Evolutionary conservation across 768 basidiomycete species (phyloP).

Genomic region (Mycena belliarum): DNA sequence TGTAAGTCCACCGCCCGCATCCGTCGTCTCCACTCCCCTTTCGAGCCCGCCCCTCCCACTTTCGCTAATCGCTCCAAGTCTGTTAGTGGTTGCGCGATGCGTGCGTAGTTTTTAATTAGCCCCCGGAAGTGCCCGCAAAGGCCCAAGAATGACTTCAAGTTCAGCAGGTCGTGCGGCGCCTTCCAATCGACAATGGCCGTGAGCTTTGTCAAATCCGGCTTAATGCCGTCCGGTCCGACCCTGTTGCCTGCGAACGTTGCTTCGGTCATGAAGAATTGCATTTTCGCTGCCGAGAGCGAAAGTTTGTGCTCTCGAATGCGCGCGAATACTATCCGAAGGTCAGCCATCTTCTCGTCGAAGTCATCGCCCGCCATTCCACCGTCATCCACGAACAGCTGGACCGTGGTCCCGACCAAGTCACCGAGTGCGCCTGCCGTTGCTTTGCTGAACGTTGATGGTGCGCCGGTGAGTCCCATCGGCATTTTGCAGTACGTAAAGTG

Average conservation of each 20-base stretch:
- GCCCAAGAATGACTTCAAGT: slow-evolving; percentile 30
- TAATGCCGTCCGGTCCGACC: slow-evolving; percentile 33
- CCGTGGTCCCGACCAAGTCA: background rate
- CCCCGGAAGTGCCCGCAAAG: slow-evolving; percentile 34
- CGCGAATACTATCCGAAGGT: background rate
- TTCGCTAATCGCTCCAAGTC: background rate
- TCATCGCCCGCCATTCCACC: background rate
- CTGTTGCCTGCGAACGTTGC: slow-evolving; percentile 34
- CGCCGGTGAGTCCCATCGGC: background rate
- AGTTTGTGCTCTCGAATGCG: slow-evolving; percentile 29
- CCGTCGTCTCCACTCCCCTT: background rate
- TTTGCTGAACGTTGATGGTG: background rate
- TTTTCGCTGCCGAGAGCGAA: slow-evolving; percentile 37
- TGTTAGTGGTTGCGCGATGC: background rate
- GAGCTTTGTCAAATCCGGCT: slow-evolving; percentile 36
- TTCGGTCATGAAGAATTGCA: slow-evolving; percentile 34
- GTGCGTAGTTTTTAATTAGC: slow-evolving; percentile 33
- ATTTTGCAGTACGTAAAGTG: background rate
- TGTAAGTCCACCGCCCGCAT: background rate
- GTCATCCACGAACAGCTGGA: background rate
- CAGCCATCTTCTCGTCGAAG: background rate
- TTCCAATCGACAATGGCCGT: slow-evolving; percentile 35
- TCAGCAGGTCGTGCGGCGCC: background rate
- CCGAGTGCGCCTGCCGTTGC: background rate
- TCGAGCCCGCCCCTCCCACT: background rate